Base-by-base conservation (phyloP, 306 rosid genomes). In the Lablab purpureus region DNA sequence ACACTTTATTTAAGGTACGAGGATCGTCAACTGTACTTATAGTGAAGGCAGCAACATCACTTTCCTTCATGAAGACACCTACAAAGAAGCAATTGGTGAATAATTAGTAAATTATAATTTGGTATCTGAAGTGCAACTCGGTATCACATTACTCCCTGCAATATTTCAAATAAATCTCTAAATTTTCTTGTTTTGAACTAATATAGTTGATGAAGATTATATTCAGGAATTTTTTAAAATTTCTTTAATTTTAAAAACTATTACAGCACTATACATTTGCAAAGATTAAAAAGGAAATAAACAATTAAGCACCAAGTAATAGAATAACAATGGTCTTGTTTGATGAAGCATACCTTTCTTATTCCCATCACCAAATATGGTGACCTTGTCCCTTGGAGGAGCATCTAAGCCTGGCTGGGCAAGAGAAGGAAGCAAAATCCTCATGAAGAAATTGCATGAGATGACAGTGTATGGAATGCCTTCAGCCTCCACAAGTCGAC, bases 31-130 rank as follows among this genome's bases (percentile, higher is more conserved):
- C 83, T 17, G 97, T 72, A 30, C 70, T 85, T 68, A 91, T 94
- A 65, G 98, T 90, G 78, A 90, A 89, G 69, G 88, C 79, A 55
- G 98, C 97, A 69, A 94, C 93, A 85, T 92, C 98, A 56, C 82
- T 80, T 67, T 82, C 91, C 68, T 83, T 67, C 82, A 94, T 83
- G 84, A 91, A 94, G 6, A 90, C 89, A 65, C 82, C 97, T 92
- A 84, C 73, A 74, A 82, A 70, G 18, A 71, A 67, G 74, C 25
- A 14, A n/a, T 65, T 55, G 78, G 65, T 7, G 73, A 77, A 47
- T 17, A 46, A 32, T 43, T 0, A 12, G 15, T 43, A 43, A 11
- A 43, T 43, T 3, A 11, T 43, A 17, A 10, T 43, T 12, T 43
- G 15, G 5, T 12, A 11, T 3, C 46, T 41, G 10, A 37, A 10